Evolutionary conservation across 2,329 filamentous ascomycete genomes (phyloP), one percentile per base, ranked within the genome.

Genomic region (Hypoxylon sp.): DNA sequence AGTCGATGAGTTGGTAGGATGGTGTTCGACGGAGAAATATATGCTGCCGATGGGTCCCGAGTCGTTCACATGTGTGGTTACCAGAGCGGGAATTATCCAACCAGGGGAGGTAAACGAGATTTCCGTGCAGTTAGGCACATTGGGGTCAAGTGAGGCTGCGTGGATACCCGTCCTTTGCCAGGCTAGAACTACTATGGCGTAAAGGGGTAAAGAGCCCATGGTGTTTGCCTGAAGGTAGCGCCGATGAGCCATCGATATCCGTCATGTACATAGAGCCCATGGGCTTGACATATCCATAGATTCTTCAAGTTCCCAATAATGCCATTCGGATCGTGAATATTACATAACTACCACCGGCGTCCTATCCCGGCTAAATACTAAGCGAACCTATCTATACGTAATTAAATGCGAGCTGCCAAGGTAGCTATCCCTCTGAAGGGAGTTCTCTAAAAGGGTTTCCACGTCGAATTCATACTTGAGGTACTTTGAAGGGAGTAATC

Each of bases 101-200:
- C 47, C 26, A n/a, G 47, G 47, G 4, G 28, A 49, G 5, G 28
- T 49, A 34, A 34, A 32, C n/a, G 47, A 49, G 20, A 34, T 22
- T 34, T 34, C 47, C 4, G 47, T 49, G 7, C 47, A 49, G 22
- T 34, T 20, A 6, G 19, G 26, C 6, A 17, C 4, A 7, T 49
- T 17, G 6, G 44, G 17, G 24, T 49, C 47, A 30, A 17, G 3
- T 8, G 8, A 46, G 13, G 22, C 44, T 28, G 22, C 44, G 6
- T 34, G 11, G 6, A 22, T n/a, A 15, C 26, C 26, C 4, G 5
- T n/a, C 4, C 4, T 4, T 5, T 30, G 13, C 24, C 24, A 30
- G 17, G 17, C 7, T 7, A 49, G 8, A 15, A n/a, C 15, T 17
- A 17, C n/a, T 34, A 22, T 34, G 28, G 7, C 8, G 6, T 17